Base-by-base conservation (phyloP, 129 eudicot species). In the Ambrosia artemisiifolia region DNA sequence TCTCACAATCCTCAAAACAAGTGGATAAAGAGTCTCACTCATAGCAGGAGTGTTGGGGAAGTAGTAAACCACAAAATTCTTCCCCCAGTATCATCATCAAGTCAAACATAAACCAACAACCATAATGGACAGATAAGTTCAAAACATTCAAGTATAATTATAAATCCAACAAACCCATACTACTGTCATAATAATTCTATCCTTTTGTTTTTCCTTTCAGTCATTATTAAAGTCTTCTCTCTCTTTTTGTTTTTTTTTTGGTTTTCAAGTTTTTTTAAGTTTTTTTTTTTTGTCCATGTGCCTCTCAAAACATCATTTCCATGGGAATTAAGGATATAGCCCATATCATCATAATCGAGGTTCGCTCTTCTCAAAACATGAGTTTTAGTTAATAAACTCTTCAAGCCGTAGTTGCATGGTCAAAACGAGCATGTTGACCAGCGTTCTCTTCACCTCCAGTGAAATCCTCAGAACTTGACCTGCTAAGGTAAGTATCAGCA, bases 391-490 rank as follows among this genome's bases (percentile, higher is more conserved):
- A 66, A 47, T 18, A 64, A 64, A 32, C 60, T 75, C 70, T 69
- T 75, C 79, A 73, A 54, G 75, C 82, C 57, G 38, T 60, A 14
- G 67, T 43, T 71, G 79, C 64, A 28, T 40, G 54, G 33, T 71
- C 75, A 65, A 57, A 57, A 16, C 79, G 82, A 84, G 79, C 67
- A 24, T 73, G 61, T 17, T 47, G 77, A 73, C 60, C 33, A 47
- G 69, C 75, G 2, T 46, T 51, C 61, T 32, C 65, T 49, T 67
- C 75, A 2, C 70, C 77, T 64, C 81, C 77, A 57, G 60, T 75
- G 70, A 76, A 71, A 11, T 86, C 86, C 43, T 77, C 82, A 11
- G 83, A 80, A 6, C 75, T 70, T 13, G 84, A 78, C 75, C 83
- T 68, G 77, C 81, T 75, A 20, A 59, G 57, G 34, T 38, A 14